phyloP scores from a whole-genome alignment of 345 rosid genomes.

The Pseudoturritis turrita region DNA sequence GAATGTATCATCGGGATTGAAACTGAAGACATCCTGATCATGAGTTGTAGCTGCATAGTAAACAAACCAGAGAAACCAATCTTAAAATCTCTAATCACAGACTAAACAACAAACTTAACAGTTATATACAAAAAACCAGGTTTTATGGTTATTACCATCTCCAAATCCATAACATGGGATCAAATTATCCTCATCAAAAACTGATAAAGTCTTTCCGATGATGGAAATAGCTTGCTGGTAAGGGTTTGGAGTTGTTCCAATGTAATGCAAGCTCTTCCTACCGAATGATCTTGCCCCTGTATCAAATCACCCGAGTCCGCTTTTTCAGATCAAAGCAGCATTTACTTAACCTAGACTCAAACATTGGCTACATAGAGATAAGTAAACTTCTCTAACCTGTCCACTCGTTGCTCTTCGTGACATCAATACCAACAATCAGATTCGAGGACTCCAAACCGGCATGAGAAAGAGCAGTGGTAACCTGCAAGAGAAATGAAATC shows the following conservation, averaged over 20 bases:
- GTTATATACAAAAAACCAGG: background rate
- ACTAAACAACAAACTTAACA: background rate
- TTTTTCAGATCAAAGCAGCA: background rate
- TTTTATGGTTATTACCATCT: constrained; percentile 41
- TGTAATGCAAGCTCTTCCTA: constrained; percentile 59
- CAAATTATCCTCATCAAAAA: constrained; percentile 77
- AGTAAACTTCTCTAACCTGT: constrained; percentile 50
- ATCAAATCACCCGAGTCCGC: constrained; percentile 1
- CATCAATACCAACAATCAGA: constrained; percentile 88
- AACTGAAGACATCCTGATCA: constrained; percentile 89
- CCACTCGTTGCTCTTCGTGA: constrained; percentile 98
- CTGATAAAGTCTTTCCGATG: constrained; percentile 70
- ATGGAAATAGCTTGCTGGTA: constrained; percentile 87
- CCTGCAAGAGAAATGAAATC: constrained; percentile 36
- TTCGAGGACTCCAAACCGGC: constrained; percentile 97
- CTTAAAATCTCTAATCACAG: constrained; percentile 10
- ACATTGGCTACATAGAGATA: background rate
- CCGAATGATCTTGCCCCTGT: constrained; percentile 76
- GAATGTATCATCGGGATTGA: constrained; percentile 53
- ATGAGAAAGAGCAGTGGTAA: constrained; percentile 70
- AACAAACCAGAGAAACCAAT: constrained; percentile 1
- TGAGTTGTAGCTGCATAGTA: constrained; percentile 70
- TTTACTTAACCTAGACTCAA: background rate
- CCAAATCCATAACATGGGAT: constrained; percentile 89
- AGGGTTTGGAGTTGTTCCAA: constrained; percentile 66